These are phyloP conservation scores for Populus pruinosa DNA, from an alignment of 345 rosid species.

Conservation along the genomic window DNA sequence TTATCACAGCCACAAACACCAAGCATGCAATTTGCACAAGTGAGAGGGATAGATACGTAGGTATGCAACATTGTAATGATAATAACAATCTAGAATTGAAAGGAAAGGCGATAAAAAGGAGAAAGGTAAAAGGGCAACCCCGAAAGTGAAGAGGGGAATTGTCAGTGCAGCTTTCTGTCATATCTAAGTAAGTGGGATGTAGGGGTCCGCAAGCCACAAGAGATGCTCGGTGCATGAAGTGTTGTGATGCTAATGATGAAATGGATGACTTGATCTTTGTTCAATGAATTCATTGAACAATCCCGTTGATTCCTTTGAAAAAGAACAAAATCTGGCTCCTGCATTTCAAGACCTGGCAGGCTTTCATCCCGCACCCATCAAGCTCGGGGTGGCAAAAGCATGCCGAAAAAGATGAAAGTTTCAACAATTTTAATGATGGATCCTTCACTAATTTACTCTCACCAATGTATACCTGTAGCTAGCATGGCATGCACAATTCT, in stretches of 20 bases:
- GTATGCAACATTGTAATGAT: slow-evolving; percentile 17
- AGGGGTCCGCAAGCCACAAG: slow-evolving; percentile 26
- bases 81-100: slow-evolving; percentile 9
- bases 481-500: neutral
- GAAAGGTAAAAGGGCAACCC: slow-evolving; percentile 6
- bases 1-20: neutral
- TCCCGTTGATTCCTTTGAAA: slow-evolving; percentile 4
- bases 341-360: neutral
- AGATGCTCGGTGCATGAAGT: slow-evolving; percentile 11
- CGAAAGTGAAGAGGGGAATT: slow-evolving; percentile 5
- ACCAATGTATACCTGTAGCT: neutral
- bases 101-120: neutral
- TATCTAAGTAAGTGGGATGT: slow-evolving; percentile 25
- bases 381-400: slow-evolving; percentile 8
- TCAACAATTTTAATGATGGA: neutral
- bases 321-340: neutral
- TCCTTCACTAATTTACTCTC: neutral
- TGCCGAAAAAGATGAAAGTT: neutral
- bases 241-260: slow-evolving; percentile 23
- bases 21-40: neutral
- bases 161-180: slow-evolving; percentile 5
- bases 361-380: slow-evolving; percentile 11
- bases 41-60: neutral
- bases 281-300: slow-evolving; percentile 15
- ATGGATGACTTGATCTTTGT: slow-evolving; percentile 4